These are phyloP conservation scores for Elongisporangium senticosum DNA, from an alignment of 352 stramenopile species.

Conservation along the genomic window DNA sequence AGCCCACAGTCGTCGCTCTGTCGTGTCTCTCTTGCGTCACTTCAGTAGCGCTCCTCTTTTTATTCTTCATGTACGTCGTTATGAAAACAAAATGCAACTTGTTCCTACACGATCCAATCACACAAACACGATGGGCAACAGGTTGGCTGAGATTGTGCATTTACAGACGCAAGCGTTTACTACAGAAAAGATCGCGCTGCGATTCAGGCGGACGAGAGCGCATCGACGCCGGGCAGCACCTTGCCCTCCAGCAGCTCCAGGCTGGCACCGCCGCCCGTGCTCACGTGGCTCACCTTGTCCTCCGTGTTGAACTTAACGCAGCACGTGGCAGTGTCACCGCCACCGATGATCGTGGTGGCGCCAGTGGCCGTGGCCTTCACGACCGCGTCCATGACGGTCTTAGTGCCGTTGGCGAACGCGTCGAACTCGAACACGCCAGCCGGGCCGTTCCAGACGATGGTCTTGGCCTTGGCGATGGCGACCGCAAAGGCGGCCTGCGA, in stretches of 20 bases:
- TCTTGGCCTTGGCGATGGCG: slow-evolving; percentile 87
- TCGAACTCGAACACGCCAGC: slow-evolving; percentile 99
- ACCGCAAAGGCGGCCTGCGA: slow-evolving; percentile 79
- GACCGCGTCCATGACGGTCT: slow-evolving; percentile 94
- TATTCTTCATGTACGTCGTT: slow-evolving; percentile 1
- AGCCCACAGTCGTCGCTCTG: slow-evolving; percentile 1
- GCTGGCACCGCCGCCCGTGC: slow-evolving; percentile 93
- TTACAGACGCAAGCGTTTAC: slow-evolving; percentile 13
- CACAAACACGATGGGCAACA: neutral
- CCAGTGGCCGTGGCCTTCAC: slow-evolving; percentile 92
- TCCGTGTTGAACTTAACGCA: slow-evolving; percentile 87
- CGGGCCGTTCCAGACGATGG: slow-evolving; percentile 99
- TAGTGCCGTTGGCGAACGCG: slow-evolving; percentile 93
- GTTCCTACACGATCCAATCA: neutral
- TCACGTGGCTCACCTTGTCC: slow-evolving; percentile 88
- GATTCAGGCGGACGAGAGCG: slow-evolving; percentile 78
- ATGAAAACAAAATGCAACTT: neutral
- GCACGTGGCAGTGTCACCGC: slow-evolving; percentile 94
- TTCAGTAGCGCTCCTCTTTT: slow-evolving; percentile 9
- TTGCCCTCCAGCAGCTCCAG: slow-evolving; percentile 98
- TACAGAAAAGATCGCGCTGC: slow-evolving; percentile 6
- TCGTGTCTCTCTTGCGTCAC: neutral
- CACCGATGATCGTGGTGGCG: slow-evolving; percentile 97
- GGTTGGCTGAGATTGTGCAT: slow-evolving; percentile 1
- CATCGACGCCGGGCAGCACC: slow-evolving; percentile 97